A percentile compares a stretch with the other conserved stretches of the same genome.
These are phyloP conservation scores for Wakefieldia striispora DNA, from an alignment of 768 basidiomycete species.

Conservation along the genomic window DNA sequence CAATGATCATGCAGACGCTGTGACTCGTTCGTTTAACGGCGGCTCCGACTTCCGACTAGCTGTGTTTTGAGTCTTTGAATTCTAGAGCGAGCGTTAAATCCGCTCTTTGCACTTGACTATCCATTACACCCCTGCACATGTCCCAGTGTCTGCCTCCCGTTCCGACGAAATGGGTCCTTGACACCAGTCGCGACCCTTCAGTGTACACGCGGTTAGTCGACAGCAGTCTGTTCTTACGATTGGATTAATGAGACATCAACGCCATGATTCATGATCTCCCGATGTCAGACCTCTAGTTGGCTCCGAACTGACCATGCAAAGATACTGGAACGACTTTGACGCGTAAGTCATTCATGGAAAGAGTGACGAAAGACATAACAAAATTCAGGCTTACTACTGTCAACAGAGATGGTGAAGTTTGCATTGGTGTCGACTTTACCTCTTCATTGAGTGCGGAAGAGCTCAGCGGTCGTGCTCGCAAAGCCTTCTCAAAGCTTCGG, in stretches of 20 bases:
- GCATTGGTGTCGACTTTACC: slow-evolving; percentile 16
- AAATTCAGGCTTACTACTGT: too few species aligned
- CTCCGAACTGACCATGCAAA: slow-evolving; percentile 16
- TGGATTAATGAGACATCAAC: background rate
- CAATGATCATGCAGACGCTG: too few species aligned
- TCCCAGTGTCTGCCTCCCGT: background rate
- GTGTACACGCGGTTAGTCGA: slow-evolving; percentile 17
- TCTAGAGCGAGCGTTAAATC: too few species aligned
- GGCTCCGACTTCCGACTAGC: too few species aligned
- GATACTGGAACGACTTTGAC: slow-evolving; percentile 13
- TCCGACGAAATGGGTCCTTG: slow-evolving; percentile 7
- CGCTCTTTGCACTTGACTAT: too few species aligned
- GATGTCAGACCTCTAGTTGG: slow-evolving; percentile 12
- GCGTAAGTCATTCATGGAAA: slow-evolving; percentile 7
- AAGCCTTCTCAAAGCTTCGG: slow-evolving; percentile 20
- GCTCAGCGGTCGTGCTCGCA: slow-evolving; percentile 4
- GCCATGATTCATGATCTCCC: background rate
- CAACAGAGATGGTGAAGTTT: slow-evolving; percentile 18
- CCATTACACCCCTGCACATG: too few species aligned
- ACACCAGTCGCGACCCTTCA: slow-evolving; percentile 3
- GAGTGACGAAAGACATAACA: background rate
- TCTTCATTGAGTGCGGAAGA: slow-evolving; percentile 10
- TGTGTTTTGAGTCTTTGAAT: too few species aligned
- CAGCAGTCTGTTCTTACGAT: background rate
- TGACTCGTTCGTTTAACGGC: too few species aligned